Conservation (phyloP, 495 filamentous ascomycete species). For the Talaromyces borbonicus region DNA sequence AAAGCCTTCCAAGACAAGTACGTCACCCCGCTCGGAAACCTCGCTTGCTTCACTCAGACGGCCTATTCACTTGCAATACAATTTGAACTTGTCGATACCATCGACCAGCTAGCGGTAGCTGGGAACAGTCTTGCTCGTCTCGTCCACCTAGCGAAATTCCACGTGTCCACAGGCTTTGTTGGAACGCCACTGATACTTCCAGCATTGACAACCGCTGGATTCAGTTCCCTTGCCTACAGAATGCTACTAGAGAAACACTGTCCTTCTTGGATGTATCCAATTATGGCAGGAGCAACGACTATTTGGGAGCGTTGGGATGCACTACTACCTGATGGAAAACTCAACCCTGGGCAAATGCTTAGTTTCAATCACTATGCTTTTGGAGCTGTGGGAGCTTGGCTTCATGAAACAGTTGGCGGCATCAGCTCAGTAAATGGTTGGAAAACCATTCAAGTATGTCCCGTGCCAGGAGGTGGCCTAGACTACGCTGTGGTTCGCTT, state of each 20-base stretch:
- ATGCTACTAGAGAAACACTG: slow-evolving; percentile 32
- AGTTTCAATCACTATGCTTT: slow-evolving; percentile 47
- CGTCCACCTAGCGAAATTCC: slow-evolving; percentile 30
- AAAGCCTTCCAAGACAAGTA: slow-evolving; percentile 33
- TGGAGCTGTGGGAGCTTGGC: slow-evolving; percentile 29
- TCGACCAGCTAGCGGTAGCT: slow-evolving; percentile 22
- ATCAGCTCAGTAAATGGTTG: slow-evolving; percentile 19
- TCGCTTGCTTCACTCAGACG: slow-evolving; percentile 41
- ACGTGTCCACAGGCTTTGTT: slow-evolving; percentile 44
- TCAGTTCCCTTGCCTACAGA: slow-evolving; percentile 23
- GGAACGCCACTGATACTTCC: slow-evolving; percentile 42
- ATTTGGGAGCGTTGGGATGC: slow-evolving; percentile 51
- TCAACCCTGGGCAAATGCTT: slow-evolving; percentile 47
- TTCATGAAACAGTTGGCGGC: slow-evolving; percentile 20
- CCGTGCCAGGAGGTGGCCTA: slow-evolving; percentile 19
- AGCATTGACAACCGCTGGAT: slow-evolving; percentile 28
- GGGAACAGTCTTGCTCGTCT: slow-evolving; percentile 23
- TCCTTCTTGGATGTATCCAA: slow-evolving; percentile 44
- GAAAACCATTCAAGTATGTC: slow-evolving; percentile 17
- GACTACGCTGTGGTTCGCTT: slow-evolving; percentile 14
- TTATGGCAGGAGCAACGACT: slow-evolving; percentile 43
- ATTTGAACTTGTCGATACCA: slow-evolving; percentile 30
- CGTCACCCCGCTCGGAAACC: slow-evolving; percentile 27
- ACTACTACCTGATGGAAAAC: slow-evolving; percentile 38
- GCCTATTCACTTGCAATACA: slow-evolving; percentile 33